Percentiles rank a stretch among this genome's conserved stretches.
Conservation (phyloP, 2,329 filamentous ascomycete genomes). For the Calonectria multiphialidica region DNA sequence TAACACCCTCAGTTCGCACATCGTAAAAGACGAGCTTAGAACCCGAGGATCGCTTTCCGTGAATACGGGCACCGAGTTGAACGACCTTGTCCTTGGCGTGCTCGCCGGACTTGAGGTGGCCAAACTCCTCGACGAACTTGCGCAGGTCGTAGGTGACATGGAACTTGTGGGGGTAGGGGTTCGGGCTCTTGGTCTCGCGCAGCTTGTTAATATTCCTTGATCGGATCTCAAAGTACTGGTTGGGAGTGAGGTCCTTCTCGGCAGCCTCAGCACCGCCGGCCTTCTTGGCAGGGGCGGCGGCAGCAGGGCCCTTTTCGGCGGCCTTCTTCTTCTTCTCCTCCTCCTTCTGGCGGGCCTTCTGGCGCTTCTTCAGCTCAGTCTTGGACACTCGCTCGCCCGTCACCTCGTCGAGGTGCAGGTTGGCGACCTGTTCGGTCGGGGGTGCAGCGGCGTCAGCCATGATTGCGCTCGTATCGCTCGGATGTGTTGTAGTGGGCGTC, state of each 20-base stretch:
- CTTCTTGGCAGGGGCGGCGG: constrained; percentile 65
- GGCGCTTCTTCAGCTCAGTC: constrained; percentile 92
- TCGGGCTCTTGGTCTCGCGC: constrained; percentile 53
- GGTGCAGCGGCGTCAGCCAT: constrained; percentile 50
- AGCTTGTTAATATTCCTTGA: constrained; percentile 76
- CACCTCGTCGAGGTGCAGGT: constrained; percentile 89
- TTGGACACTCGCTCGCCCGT: constrained; percentile 91
- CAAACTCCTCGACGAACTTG: constrained; percentile 83
- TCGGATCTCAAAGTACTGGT: constrained; percentile 94
- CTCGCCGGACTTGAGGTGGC: constrained; percentile 89
- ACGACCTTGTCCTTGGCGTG: constrained; percentile 80
- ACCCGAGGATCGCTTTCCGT: constrained; percentile 85
- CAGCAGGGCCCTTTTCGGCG: constrained; percentile 76
- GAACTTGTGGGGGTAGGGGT: constrained; percentile 89
- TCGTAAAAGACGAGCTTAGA: constrained; percentile 94
- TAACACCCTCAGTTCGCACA: constrained; percentile 62
- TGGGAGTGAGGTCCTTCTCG: constrained; percentile 68
- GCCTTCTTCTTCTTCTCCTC: constrained; percentile 91
- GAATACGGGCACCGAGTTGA: constrained; percentile 86
- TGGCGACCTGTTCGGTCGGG: constrained; percentile 68
- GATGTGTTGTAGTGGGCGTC: background rate
- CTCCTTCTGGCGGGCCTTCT: constrained; percentile 90
- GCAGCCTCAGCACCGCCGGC: constrained; percentile 68
- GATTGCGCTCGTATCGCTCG: constrained; percentile 37
- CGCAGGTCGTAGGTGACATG: constrained; percentile 84